Percentiles rank a stretch among this genome's conserved stretches.
Conservation (phyloP, 179 eudicot species). For the Corrigiola litoralis region DNA sequence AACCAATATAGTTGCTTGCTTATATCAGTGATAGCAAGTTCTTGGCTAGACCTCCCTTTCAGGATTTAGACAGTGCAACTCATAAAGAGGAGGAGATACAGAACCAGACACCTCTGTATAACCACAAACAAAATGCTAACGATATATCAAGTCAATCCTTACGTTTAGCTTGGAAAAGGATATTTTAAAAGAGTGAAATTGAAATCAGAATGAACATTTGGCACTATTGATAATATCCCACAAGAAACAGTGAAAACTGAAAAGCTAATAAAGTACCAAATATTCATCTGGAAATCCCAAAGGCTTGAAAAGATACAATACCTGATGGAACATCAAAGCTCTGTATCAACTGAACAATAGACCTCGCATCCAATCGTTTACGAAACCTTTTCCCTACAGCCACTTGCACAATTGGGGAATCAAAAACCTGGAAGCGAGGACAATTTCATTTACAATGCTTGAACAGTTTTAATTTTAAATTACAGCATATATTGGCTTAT, state of each 20-base stretch:
- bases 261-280: background rate
- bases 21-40: too few relatives aligned
- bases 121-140: background rate
- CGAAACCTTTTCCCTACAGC: constrained; percentile 57
- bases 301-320: constrained; percentile 14
- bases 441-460: background rate
- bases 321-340: constrained; percentile 80
- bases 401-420: constrained; percentile 69
- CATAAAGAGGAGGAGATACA: background rate
- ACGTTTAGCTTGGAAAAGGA: too few relatives aligned
- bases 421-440: constrained; percentile 61
- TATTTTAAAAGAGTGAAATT: too few relatives aligned
- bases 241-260: background rate
- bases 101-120: background rate
- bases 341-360: constrained; percentile 67
- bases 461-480: background rate
- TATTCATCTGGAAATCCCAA: background rate
- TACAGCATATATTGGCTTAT: background rate
- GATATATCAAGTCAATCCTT: too few relatives aligned
- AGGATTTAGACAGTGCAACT: too few relatives aligned
- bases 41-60: too few relatives aligned
- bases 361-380: constrained; percentile 74
- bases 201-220: too few relatives aligned
- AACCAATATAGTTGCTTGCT: too few relatives aligned
- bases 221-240: background rate